Evolutionary conservation across 108 stramenopile genomes (phyloP).

Genomic region (Pseudonitzschia multiseries): DNA sequence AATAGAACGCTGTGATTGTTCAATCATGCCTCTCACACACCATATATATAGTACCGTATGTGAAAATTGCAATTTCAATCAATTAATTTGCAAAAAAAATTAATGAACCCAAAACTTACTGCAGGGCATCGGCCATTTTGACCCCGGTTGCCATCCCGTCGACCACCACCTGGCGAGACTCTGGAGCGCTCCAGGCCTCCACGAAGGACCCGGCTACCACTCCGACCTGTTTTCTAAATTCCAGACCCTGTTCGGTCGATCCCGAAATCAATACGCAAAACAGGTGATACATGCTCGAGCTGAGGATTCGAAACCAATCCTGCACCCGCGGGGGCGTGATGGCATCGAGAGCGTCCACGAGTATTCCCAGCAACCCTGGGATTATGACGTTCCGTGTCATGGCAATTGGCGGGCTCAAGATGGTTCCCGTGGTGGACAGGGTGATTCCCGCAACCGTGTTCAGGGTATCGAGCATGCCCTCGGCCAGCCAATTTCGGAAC

Average conservation of each 20-base stretch:
- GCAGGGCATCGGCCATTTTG: constrained; percentile 60
- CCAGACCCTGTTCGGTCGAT: constrained; percentile 29
- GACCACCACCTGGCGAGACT: constrained; percentile 58
- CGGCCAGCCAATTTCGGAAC: constrained; percentile 30
- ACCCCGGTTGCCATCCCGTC: constrained; percentile 65
- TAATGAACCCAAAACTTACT: constrained; percentile 28
- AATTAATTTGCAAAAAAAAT: too few species aligned
- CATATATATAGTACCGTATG: too few species aligned
- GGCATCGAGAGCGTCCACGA: constrained; percentile 31
- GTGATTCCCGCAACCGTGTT: constrained; percentile 45
- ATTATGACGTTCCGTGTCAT: constrained; percentile 46
- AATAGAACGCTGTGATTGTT: background rate
- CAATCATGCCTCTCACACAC: background rate
- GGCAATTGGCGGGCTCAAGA: constrained; percentile 53
- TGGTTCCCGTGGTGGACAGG: constrained; percentile 45
- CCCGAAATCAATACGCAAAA: constrained; percentile 31
- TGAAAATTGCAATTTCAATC: too few species aligned
- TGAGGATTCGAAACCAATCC: constrained; percentile 59
- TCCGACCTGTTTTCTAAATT: constrained; percentile 21
- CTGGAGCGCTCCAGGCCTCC: constrained; percentile 47
- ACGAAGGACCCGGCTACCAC: constrained; percentile 24
- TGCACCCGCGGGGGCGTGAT: constrained; percentile 40
- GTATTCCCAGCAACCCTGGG: constrained; percentile 33
- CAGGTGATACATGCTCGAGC: constrained; percentile 44
- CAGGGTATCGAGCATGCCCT: constrained; percentile 38